Evolutionary conservation across 306 rosid species (phyloP), one percentile per base, ranked within the genome.

Genomic region (Cotoneaster glaucophyllus): DNA sequence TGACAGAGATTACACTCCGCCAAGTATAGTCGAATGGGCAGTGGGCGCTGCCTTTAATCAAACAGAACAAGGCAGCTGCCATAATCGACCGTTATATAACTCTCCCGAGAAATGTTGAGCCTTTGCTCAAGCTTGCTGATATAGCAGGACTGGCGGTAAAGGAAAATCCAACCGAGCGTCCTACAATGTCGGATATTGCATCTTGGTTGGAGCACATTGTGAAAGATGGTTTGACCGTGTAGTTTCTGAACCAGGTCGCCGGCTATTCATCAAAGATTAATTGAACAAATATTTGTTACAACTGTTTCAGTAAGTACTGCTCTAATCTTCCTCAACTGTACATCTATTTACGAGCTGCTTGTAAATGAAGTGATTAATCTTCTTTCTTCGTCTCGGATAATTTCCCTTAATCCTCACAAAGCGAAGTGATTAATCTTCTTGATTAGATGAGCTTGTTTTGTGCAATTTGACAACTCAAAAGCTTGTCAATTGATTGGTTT

Each of bases 91-190:
- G 85, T 57, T 79, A 68, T 17, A 77, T 83, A 1, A 75, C 91
- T 61, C 96, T 92, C 59, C 99, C 91, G 0, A 88, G 91, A 79
- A 95, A 92, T 59, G 90, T 92, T 6, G 99, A 95, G 68, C 92
- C 99, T 28, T 77, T 95, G 84, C 97, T 95, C 70, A 90, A 87
- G 78, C 92, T 95, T 19, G 96, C 88, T 24, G 96, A 90, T 71
- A 80, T 90, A 70, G 97, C 96, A 11, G 99, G 90, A 70, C 74
- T 80, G 69, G 80, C 97, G 15, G 85, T 90, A 21, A 84, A 88
- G 77, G 86, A 78, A 65, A 85, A 83, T 34, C 88, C 92, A 29
- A 79, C 64, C 5, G 81, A 92, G 74, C 92, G 97, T 79, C 99
- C 96, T 13, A 37, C 82, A 7, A 84, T 89, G 84, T 83, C 92